Percentiles rank a stretch among this genome's conserved stretches.
Evolutionary conservation across 2,329 filamentous ascomycete genomes (phyloP).

Genomic region (Trichoderma guizhouense): DNA sequence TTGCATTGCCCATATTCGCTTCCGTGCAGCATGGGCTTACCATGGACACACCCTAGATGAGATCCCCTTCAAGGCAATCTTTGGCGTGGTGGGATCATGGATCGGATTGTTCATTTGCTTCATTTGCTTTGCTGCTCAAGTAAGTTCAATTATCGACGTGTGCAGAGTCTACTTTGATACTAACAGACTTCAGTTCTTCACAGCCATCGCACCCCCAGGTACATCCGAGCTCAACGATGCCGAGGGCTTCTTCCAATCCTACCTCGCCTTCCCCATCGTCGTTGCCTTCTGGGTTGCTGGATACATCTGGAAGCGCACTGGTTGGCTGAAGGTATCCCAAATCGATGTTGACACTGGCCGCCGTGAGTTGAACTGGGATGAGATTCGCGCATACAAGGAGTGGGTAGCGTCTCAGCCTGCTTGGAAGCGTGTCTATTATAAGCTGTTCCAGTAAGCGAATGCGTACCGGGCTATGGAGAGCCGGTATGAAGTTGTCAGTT

Average conservation of each 20-base stretch:
- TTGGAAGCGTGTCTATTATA: slow-evolving; percentile 40
- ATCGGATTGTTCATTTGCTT: slow-evolving; percentile 56
- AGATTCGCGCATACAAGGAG: slow-evolving; percentile 52
- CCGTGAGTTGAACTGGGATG: slow-evolving; percentile 61
- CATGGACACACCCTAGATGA: slow-evolving; percentile 61
- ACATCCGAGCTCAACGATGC: slow-evolving; percentile 34
- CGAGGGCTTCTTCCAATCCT: slow-evolving; percentile 52
- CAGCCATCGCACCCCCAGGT: slow-evolving; percentile 41
- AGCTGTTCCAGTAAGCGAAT: slow-evolving; percentile 27
- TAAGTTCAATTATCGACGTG: slow-evolving; percentile 26
- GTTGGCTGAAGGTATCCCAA: slow-evolving; percentile 55
- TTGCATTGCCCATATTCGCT: slow-evolving; percentile 64
- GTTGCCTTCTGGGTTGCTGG: slow-evolving; percentile 53
- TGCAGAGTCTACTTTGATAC: slow-evolving; percentile 8
- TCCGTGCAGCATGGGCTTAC: slow-evolving; percentile 57
- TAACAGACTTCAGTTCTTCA: slow-evolving; percentile 39
- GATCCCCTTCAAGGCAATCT: slow-evolving; percentile 59
- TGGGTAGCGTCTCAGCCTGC: slow-evolving; percentile 46
- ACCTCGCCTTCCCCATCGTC: slow-evolving; percentile 52
- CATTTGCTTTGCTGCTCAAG: slow-evolving; percentile 50
- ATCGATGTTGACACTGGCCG: slow-evolving; percentile 67
- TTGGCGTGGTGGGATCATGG: slow-evolving; percentile 61
- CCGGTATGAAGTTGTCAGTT: not conserved
- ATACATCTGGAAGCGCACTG: slow-evolving; percentile 62
- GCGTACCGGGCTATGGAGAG: not conserved